A percentile compares a stretch with the other conserved stretches of the same genome.
Evolutionary conservation across 1,139 yeast genomes (phyloP).

Genomic region (Saccharomycopsis crataegensis): DNA sequence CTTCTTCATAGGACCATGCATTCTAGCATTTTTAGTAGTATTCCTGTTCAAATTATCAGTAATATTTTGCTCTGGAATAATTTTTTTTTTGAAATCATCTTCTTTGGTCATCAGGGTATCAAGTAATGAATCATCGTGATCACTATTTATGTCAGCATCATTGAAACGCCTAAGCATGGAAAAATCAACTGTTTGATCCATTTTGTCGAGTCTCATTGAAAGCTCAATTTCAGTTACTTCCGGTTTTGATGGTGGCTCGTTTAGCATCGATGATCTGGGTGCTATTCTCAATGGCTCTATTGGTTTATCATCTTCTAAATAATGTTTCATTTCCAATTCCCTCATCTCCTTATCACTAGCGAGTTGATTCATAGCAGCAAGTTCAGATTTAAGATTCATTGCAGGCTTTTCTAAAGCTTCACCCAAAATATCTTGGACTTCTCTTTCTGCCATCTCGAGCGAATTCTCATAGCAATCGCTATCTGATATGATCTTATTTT

Average conservation of each 20-base stretch:
- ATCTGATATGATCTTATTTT: not conserved
- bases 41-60: no score
- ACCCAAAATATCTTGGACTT: conserved; percentile 4
- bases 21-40: no score
- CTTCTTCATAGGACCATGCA: no score
- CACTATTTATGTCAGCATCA: conserved; percentile 3
- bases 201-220: not conserved
- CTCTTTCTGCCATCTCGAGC: not conserved
- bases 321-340: not conserved
- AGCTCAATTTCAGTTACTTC: not conserved
- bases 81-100: not conserved
- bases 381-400: not conserved
- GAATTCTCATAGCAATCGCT: not conserved
- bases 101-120: conserved; percentile 5
- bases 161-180: conserved; percentile 1
- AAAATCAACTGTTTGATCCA: conserved; percentile 2
- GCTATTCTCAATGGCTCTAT: conserved; percentile 6
- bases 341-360: not conserved
- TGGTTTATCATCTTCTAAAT: conserved; percentile 3
- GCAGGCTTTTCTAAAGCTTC: not conserved
- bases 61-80: not conserved
- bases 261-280: not conserved
- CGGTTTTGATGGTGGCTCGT: not conserved
- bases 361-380: not conserved
- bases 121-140: conserved; percentile 3